These are phyloP conservation scores for Mucor plumbeus DNA, from an alignment of 371 early-diverging fungal genomes.

Conservation along the genomic window DNA sequence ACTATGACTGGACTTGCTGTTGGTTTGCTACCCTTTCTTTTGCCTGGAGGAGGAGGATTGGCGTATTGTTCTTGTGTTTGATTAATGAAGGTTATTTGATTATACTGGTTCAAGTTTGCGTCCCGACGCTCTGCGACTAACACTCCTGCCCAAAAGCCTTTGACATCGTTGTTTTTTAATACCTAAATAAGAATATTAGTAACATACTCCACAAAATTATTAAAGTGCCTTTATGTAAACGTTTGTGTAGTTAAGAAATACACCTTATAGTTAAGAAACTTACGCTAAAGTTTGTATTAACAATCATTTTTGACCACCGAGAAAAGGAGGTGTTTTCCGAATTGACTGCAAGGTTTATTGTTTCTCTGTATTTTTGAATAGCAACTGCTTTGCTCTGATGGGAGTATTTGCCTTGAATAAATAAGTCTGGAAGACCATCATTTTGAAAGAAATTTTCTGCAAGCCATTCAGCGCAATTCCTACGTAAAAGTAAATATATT, in stretches of 20 bases:
- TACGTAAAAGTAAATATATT: conserved; percentile 4
- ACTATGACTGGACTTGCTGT: no score
- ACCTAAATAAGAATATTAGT: conserved; percentile 22
- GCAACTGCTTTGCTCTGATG: conserved; percentile 10
- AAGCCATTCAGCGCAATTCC: conserved; percentile 15
- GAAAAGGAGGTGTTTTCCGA: conserved; percentile 17
- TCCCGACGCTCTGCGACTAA: no score
- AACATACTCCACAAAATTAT: conserved; percentile 17
- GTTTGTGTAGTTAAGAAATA: no score
- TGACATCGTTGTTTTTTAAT: conserved; percentile 13
- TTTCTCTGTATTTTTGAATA: conserved; percentile 13
- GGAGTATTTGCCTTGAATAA: conserved; percentile 18
- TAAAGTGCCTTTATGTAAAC: no score
- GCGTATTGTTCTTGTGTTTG: no score
- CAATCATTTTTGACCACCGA: conserved; percentile 14
- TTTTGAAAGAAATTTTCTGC: conserved; percentile 12
- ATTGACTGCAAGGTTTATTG: conserved; percentile 13
- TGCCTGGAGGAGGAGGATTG: no score
- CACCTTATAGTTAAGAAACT: conserved; percentile 17
- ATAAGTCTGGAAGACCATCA: conserved; percentile 14
- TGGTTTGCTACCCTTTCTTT: no score
- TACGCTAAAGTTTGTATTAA: conserved; percentile 16
- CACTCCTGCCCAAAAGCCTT: conserved; percentile 19
- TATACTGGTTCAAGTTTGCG: no score
- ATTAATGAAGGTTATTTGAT: no score